Conservation (phyloP, 75 land plant genomes). For the Cupressus sempervirens region DNA sequence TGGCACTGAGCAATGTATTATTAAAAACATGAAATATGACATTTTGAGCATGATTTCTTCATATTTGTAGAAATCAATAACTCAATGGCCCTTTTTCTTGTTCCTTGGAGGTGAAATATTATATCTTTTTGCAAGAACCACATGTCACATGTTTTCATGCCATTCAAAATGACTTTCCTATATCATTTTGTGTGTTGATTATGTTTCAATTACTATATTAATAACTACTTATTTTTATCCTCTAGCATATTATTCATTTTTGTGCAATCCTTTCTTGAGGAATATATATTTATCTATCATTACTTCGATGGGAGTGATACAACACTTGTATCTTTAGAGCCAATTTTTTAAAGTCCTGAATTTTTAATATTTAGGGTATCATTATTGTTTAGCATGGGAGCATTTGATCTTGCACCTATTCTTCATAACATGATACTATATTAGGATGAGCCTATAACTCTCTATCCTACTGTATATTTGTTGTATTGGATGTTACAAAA, state of each 20-base stretch:
- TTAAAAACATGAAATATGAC: conserved; percentile 45
- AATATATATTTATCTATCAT: conserved; percentile 68
- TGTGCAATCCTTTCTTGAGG: conserved; percentile 82
- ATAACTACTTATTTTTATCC: conserved; percentile 94
- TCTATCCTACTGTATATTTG: conserved; percentile 69
- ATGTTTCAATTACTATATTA: conserved; percentile 79
- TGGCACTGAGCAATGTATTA: too few species aligned
- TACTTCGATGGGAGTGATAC: conserved; percentile 68
- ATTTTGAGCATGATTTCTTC: conserved; percentile 57
- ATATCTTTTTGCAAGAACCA: conserved; percentile 85
- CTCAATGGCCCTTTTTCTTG: conserved; percentile 88
- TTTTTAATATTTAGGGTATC: conserved; percentile 63
- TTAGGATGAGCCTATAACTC: conserved; percentile 57
- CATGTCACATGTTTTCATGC: conserved; percentile 85
- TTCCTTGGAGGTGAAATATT: conserved; percentile 95
- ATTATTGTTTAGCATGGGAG: conserved; percentile 76
- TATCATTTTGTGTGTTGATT: conserved; percentile 83
- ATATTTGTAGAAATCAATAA: conserved; percentile 49
- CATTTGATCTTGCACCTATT: conserved; percentile 75
- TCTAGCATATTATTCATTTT: conserved; percentile 97
- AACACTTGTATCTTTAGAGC: conserved; percentile 56
- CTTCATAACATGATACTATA: conserved; percentile 73
- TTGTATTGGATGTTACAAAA: too few species aligned
- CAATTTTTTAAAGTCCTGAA: conserved; percentile 75
- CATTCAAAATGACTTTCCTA: conserved; percentile 64